Evolutionary conservation across 352 stramenopile species (phyloP), one percentile per base, ranked within the genome.

Genomic region (Pythium angustatum): DNA sequence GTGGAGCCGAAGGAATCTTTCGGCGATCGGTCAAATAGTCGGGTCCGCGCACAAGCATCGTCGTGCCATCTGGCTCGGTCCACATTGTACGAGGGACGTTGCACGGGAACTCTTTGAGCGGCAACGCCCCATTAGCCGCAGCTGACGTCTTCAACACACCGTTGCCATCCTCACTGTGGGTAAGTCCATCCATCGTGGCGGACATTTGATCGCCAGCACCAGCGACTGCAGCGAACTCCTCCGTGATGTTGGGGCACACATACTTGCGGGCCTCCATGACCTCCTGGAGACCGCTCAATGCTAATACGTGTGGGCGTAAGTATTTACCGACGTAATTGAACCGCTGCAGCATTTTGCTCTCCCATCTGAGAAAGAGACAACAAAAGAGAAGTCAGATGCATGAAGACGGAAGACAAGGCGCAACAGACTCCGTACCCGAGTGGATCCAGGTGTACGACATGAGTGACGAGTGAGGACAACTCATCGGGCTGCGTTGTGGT

Each of bases 201-300:
- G 64, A 44, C 40, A 47, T 52, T 54, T 68, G 53, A 15, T 64
- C 56, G 31, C 21, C 38, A n/a, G 51, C 68, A 51, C 15, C 53
- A 21, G 17, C 66, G 41, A 66, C 69, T 12, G 77, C 74, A 19
- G 69, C 71, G 40, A 92, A 86, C 48, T 85, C 78, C 48, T 89
- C 81, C 0, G 81, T 70, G 12, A 89, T 75, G 56, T 91, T 88
- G 3, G 79, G 79, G 21, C 77, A 88, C 38, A 88, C 80, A 55
- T 88, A 92, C 58, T 92, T 90, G 24, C 79, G 76, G 22, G 81
- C 81, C 40, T 92, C 83, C 81, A 90, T 89, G 24, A 87, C 78
- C 59, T 90, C 83, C 22, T 87, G 64, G 12, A 92, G 59, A 0
- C 83, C 81, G 4, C 77, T 59, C 52, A 59, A 26, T 17, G 52